Conservation (phyloP, 768 basidiomycete genomes). For the Pholiota conissans region DNA sequence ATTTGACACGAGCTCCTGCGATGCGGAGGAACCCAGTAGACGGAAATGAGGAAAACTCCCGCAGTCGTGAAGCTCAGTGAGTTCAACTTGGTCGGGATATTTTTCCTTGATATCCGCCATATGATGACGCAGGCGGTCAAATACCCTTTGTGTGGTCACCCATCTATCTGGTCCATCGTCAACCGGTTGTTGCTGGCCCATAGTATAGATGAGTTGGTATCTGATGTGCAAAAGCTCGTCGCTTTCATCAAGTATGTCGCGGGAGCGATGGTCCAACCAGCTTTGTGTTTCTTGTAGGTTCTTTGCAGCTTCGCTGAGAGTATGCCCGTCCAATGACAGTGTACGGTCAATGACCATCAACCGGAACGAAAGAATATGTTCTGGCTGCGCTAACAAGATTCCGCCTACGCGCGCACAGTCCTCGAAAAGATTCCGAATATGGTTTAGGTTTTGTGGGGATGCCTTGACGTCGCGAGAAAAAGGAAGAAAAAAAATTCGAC, state of each 20-base stretch:
- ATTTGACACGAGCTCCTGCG: conserved; percentile 6
- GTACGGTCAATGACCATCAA: conserved; percentile 44
- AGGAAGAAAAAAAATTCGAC: conserved; percentile 49
- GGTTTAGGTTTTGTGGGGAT: conserved; percentile 11
- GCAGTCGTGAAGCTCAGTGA: not conserved
- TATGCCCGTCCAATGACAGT: not conserved
- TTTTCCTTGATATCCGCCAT: conserved; percentile 7
- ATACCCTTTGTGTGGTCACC: conserved; percentile 37
- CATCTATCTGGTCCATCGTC: conserved; percentile 45
- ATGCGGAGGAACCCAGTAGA: conserved; percentile 10
- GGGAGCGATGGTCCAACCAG: conserved; percentile 26
- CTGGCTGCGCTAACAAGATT: conserved; percentile 51
- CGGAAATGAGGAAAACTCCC: conserved; percentile 14
- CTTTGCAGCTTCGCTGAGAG: conserved; percentile 8
- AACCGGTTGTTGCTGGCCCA: conserved; percentile 35
- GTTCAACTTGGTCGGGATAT: conserved; percentile 23
- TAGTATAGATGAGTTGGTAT: conserved; percentile 50
- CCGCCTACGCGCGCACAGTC: conserved; percentile 40
- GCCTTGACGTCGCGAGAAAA: conserved; percentile 41
- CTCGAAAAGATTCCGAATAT: conserved; percentile 32
- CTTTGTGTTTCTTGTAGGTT: conserved; percentile 24
- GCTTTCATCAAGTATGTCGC: conserved; percentile 47
- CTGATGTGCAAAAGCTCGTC: conserved; percentile 47
- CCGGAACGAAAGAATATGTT: conserved; percentile 52
- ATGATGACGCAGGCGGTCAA: conserved; percentile 28